A percentile compares a stretch with the other conserved stretches of the same genome.
phyloP scores from a whole-genome alignment of 2,329 filamentous ascomycete genomes.

The Neofusicoccum cordaticola region DNA sequence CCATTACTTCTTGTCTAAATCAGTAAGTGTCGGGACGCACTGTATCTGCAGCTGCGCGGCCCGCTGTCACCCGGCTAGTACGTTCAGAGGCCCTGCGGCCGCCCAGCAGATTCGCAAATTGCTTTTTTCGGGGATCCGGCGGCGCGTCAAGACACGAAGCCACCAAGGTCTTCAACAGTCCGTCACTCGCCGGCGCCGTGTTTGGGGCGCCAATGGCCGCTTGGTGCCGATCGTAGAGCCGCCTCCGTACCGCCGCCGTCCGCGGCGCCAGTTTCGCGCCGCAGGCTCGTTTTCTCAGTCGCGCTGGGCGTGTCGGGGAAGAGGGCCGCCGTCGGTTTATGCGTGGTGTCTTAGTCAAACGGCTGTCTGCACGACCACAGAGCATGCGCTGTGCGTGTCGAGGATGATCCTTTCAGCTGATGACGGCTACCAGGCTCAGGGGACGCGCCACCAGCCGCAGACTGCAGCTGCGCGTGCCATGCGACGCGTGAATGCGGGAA shows the following conservation, averaged over 20 bases:
- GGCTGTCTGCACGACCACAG: neutral
- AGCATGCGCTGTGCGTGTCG: neutral
- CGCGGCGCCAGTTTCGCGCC: neutral
- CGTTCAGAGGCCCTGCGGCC: neutral
- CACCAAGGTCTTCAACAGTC: neutral
- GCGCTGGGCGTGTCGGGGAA: neutral
- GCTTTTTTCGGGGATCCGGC: conserved; percentile 7
- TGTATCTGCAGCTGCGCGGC: neutral
- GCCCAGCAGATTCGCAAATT: neutral
- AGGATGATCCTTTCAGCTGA: conserved; percentile 6
- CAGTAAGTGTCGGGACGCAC: neutral
- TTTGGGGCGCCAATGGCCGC: neutral
- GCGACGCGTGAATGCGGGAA: neutral
- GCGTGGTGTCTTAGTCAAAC: conserved; percentile 14
- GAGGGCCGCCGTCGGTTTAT: neutral
- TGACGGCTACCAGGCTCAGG: conserved; percentile 1
- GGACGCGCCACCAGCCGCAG: neutral
- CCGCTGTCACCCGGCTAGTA: neutral
- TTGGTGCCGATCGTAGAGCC: neutral
- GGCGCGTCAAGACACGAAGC: neutral
- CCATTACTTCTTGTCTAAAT: neutral
- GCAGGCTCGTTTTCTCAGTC: neutral
- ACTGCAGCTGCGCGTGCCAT: neutral
- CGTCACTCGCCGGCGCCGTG: neutral
- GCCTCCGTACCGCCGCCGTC: neutral